Evolutionary conservation across 257 asterid species (phyloP).

Genomic region (Solanum peruvianum): DNA sequence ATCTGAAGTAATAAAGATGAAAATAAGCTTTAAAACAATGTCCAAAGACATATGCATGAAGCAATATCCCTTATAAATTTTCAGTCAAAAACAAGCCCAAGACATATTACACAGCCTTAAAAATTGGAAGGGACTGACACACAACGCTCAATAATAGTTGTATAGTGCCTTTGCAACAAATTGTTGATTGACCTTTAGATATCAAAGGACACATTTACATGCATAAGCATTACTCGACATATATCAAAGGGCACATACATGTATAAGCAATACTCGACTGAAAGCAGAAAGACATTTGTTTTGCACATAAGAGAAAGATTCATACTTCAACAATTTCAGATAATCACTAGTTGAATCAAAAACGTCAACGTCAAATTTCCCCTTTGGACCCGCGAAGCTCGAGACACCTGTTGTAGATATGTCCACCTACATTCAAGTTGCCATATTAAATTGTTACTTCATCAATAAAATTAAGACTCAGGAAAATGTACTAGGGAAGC

Average conservation of each 20-base stretch:
- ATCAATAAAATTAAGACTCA: background rate
- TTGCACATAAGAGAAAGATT: background rate
- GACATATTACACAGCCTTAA: background rate
- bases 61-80: background rate
- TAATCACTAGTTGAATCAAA: conserved; percentile 88
- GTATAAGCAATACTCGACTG: background rate
- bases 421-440: conserved; percentile 53
- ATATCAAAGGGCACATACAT: background rate
- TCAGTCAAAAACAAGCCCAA: background rate
- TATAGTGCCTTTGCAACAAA: background rate
- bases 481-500: background rate
- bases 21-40: background rate
- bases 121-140: background rate
- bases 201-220: background rate
- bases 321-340: conserved; percentile 94
- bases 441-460: background rate
- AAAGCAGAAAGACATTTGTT: background rate
- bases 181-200: background rate
- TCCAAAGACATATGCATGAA: background rate
- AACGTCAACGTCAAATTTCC: conserved; percentile 84
- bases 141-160: background rate
- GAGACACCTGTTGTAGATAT: conserved; percentile 51
- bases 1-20: background rate
- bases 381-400: conserved; percentile 79
- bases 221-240: background rate